A percentile compares a stretch with the other conserved stretches of the same genome.
Evolutionary conservation across 2,329 filamentous ascomycete species (phyloP).

Genomic region (Colletotrichum orbiculare): DNA sequence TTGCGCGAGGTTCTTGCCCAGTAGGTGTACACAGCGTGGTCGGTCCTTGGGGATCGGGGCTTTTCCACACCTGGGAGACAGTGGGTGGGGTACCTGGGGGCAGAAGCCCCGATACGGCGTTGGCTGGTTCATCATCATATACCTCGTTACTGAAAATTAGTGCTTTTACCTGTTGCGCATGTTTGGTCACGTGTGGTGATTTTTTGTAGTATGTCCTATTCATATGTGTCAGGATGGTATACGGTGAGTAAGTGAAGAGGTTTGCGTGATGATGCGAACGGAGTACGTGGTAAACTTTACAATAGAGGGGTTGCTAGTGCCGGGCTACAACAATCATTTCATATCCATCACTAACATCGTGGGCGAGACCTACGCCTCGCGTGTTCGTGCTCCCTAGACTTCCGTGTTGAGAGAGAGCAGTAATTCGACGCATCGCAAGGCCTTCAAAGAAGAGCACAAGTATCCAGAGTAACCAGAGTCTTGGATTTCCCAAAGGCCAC

Average conservation of each 20-base stretch:
- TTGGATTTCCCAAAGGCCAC: not conserved
- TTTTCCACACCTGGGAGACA: slow-evolving; percentile 22
- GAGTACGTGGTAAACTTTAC: too few species aligned
- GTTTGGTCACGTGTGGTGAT: not conserved
- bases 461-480: not conserved
- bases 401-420: too few species aligned
- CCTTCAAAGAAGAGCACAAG: too few species aligned
- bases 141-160: slow-evolving; percentile 14
- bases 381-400: too few species aligned
- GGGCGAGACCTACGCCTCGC: too few species aligned
- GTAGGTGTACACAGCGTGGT: slow-evolving; percentile 50
- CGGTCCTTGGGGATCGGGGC: slow-evolving; percentile 19
- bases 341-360: too few species aligned
- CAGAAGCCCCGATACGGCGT: slow-evolving; percentile 29
- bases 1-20: slow-evolving; percentile 83
- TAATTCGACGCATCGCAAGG: too few species aligned
- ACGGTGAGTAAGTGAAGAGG: too few species aligned
- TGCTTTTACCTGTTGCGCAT: not conserved
- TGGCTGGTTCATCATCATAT: slow-evolving; percentile 19
- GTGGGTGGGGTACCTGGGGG: slow-evolving; percentile 29
- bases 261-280: too few species aligned
- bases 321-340: too few species aligned
- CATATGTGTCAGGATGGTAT: too few species aligned
- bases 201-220: not conserved
- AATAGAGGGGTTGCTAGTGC: too few species aligned